Evolutionary conservation across 495 filamentous ascomycete genomes (phyloP).

Genomic region (Penicillium ochrochloron): DNA sequence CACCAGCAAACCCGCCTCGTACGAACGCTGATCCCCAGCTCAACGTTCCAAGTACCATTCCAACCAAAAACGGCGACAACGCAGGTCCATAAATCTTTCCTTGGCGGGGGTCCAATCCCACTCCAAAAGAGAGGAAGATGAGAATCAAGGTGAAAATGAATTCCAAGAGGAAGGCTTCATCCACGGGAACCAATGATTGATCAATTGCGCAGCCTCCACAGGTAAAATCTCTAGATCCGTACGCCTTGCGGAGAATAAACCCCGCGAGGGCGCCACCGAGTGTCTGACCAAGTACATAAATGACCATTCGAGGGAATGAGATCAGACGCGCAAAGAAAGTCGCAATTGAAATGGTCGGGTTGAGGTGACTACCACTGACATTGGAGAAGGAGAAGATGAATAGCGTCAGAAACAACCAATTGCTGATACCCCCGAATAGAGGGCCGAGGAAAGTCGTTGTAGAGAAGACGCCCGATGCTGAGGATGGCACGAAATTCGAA

Average conservation of each 20-base stretch:
- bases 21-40: background rate
- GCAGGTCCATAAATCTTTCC: background rate
- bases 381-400: slow-evolving; percentile 1
- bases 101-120: background rate
- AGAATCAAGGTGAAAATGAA: background rate
- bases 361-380: background rate
- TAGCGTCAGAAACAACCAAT: slow-evolving; percentile 1
- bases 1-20: background rate
- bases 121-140: background rate
- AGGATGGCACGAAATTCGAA: background rate
- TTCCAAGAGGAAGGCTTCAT: background rate
- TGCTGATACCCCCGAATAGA: background rate
- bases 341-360: background rate
- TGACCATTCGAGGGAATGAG: background rate
- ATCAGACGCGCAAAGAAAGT: background rate
- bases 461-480: background rate
- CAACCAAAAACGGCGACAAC: background rate
- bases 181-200: background rate
- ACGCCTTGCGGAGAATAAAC: background rate
- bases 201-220: background rate
- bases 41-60: background rate
- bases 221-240: background rate
- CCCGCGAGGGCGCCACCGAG: background rate
- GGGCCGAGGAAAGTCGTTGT: background rate
- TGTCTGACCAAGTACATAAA: background rate